Conservation (phyloP, 1,139 yeast genomes). For the Zygotorulaspora mrakii region DNA sequence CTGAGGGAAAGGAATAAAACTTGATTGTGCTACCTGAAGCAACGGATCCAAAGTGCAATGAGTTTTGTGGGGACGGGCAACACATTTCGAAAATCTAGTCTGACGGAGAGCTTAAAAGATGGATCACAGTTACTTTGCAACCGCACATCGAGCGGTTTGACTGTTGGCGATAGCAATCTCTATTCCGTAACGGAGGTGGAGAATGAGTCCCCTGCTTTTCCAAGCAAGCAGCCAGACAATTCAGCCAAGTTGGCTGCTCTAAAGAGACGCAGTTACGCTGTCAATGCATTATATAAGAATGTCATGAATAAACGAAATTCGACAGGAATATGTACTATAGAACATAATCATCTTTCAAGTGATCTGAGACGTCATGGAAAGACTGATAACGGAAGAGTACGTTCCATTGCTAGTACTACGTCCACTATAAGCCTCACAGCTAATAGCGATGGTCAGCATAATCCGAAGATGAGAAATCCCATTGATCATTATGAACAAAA, state of each 20-base stretch:
- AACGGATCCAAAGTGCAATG: too few species aligned
- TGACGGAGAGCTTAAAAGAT: not conserved
- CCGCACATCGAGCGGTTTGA: constrained; percentile 1
- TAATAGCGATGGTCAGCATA: constrained; percentile 3
- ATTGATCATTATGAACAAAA: constrained; percentile 19
- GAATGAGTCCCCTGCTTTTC: constrained; percentile 14
- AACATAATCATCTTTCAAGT: not conserved
- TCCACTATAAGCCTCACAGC: constrained; percentile 6
- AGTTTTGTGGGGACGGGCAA: not conserved
- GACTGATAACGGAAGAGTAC: not conserved
- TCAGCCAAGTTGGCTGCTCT: constrained; percentile 11
- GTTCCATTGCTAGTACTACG: constrained; percentile 3
- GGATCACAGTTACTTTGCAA: not conserved
- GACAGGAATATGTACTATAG: constrained; percentile 6
- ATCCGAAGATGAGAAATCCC: constrained; percentile 14
- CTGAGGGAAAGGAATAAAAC: too few species aligned
- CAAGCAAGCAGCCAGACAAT: constrained; percentile 8
- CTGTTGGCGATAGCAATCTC: constrained; percentile 7
- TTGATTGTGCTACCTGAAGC: too few species aligned
- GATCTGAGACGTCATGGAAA: not conserved
- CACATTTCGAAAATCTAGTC: not conserved
- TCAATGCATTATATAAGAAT: constrained; percentile 13
- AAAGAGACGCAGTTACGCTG: constrained; percentile 17
- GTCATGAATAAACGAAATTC: constrained; percentile 15
- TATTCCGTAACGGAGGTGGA: constrained; percentile 16